These are phyloP conservation scores for Penicillium daleae DNA, from an alignment of 495 filamentous ascomycete genomes.

Conservation along the genomic window DNA sequence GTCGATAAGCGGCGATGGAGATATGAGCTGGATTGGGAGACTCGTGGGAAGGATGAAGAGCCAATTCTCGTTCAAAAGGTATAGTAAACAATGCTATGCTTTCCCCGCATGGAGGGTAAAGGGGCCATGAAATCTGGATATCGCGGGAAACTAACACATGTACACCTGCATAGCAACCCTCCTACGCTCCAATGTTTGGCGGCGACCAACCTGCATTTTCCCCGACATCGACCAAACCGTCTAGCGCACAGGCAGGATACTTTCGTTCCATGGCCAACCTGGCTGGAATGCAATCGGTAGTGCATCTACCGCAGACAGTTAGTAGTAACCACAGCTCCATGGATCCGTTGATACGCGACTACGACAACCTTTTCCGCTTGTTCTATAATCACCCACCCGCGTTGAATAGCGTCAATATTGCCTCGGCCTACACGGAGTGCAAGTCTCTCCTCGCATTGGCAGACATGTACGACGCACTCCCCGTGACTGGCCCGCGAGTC, in stretches of 20 bases:
- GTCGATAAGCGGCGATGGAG: conserved; percentile 69
- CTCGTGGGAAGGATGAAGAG: conserved; percentile 71
- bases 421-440: conserved; percentile 88
- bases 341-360: conserved; percentile 77
- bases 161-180: conserved; percentile 38
- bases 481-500: conserved; percentile 84
- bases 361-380: conserved; percentile 89
- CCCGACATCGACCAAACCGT: conserved; percentile 56
- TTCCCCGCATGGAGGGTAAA: not conserved
- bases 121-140: too few relatives aligned
- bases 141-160: conserved; percentile 11
- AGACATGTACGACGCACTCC: conserved; percentile 89
- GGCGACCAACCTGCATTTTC: conserved; percentile 52
- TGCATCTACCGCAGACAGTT: conserved; percentile 43
- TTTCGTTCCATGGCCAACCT: conserved; percentile 86
- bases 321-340: conserved; percentile 52
- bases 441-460: conserved; percentile 82
- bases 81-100: conserved; percentile 13
- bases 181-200: conserved; percentile 53
- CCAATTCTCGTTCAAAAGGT: conserved; percentile 89
- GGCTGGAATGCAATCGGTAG: conserved; percentile 58
- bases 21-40: conserved; percentile 83
- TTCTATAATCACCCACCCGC: conserved; percentile 89
- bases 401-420: conserved; percentile 82
- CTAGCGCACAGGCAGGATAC: conserved; percentile 62